Base-by-base conservation (phyloP, 2,329 filamentous ascomycete species). In the Colletotrichum spaethianum region DNA sequence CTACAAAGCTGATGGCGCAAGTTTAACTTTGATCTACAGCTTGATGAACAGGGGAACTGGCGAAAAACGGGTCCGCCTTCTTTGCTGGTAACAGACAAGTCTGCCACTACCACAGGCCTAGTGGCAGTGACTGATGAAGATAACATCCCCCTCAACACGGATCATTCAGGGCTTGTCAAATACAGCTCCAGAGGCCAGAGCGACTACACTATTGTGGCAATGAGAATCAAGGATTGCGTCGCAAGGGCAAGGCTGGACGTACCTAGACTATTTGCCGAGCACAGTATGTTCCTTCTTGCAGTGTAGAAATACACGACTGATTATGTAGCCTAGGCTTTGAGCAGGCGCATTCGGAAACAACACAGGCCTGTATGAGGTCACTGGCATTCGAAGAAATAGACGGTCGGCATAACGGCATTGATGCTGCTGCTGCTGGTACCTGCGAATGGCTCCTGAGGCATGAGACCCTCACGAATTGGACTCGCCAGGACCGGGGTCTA, bases 91-190 rank as follows among this genome's bases (percentile, higher is more conserved):
- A 77, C 75, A 14, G 28, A 73, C n/a, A 72, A 75, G n/a, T 79
- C 77, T 0, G 75, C 77, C 18, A 78, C 74, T 7, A 48, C 18
- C 26, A 46, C 38, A 23, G 63, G 77, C 9, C 28, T 76, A 20
- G 72, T 65, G 0, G 70, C 75, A 2, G 66, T 67, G 26, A 33
- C 61, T 5, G 71, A 77, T 12, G 52, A 66, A n/a, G 26, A 48
- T 2, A 38, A 50, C 1, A 36, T 79, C 14, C 6, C 74, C 4
- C 52, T 79, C 1, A 56, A 76, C 33, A 33, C 70, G 5, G 75
- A 79, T 48, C 76, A 79, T 59, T 76, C 75, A 5, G 75, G 75
- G 16, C 71, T 79, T 3, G 73, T 78, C 4, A 79, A 79, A 56
- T 79, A 70, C 14, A 26, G 56, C 4, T 26, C 18, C 26, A 50